phyloP scores from a whole-genome alignment of 108 stramenopile species.

The Cylindrotheca closterium region DNA sequence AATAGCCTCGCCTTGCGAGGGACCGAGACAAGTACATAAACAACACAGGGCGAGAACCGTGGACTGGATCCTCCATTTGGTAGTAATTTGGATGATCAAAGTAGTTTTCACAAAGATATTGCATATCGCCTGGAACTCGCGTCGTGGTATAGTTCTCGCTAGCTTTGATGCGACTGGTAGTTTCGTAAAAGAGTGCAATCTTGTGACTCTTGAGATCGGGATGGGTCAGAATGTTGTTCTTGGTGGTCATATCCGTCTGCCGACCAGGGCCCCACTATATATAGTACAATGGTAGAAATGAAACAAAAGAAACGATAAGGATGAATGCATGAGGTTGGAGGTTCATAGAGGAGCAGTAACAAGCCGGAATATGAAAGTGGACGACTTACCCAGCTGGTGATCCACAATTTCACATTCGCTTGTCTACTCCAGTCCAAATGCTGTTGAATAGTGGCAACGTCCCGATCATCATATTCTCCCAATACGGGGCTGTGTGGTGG shows the following conservation, averaged over 20 bases:
- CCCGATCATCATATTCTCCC: slow-evolving; percentile 28
- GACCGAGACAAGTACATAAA: slow-evolving; percentile 8
- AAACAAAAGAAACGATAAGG: too few relatives aligned
- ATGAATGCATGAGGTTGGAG: too few relatives aligned
- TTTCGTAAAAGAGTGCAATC: slow-evolving; percentile 31
- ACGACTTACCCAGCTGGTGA: slow-evolving; percentile 36
- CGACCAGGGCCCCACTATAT: slow-evolving; percentile 50
- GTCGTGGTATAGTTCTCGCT: slow-evolving; percentile 2
- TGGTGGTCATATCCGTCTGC: slow-evolving; percentile 28
- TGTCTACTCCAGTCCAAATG: slow-evolving; percentile 23
- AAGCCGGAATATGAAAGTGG: too few relatives aligned
- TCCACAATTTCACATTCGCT: slow-evolving; percentile 31
- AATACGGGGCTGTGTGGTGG: slow-evolving; percentile 24
- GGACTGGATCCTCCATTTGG: slow-evolving; percentile 8
- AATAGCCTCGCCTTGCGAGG: background rate
- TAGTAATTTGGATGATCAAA: slow-evolving; percentile 24
- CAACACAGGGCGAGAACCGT: slow-evolving; percentile 18
- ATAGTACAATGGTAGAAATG: too few relatives aligned
- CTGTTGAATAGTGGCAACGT: slow-evolving; percentile 5
- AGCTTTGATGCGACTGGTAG: background rate
- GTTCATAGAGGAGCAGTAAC: too few relatives aligned
- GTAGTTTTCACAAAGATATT: slow-evolving; percentile 16
- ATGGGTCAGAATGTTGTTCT: slow-evolving; percentile 37
- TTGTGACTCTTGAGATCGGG: background rate
- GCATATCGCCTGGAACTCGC: slow-evolving; percentile 9